phyloP scores from a whole-genome alignment of 345 rosid genomes.

The Melaleuca quinquenervia region DNA sequence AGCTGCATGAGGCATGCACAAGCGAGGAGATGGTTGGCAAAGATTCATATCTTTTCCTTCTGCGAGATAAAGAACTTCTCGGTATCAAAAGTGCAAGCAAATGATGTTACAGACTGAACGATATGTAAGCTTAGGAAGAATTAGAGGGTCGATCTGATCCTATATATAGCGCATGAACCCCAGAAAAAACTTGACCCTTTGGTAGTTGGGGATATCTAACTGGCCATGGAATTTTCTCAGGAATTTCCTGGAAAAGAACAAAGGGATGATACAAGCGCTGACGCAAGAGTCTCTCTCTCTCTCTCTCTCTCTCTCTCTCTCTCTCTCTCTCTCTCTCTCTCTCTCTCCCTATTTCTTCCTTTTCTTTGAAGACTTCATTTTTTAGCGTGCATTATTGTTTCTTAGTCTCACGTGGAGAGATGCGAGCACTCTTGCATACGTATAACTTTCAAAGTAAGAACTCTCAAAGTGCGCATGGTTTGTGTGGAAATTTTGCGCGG shows the following conservation, averaged over 20 bases:
- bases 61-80: not conserved
- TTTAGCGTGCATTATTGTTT: not conserved
- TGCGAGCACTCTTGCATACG: not conserved
- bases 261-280: not conserved
- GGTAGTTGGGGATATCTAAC: not conserved
- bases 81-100: not conserved
- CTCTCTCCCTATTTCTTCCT: not conserved
- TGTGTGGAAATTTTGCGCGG: not conserved
- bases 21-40: not conserved
- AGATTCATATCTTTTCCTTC: not conserved
- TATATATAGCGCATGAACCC: not conserved
- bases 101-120: not conserved
- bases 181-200: not conserved
- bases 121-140: not conserved
- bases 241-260: constrained; percentile 6
- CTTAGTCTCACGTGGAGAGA: not conserved
- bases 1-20: constrained; percentile 6
- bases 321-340: not conserved
- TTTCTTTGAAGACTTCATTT: not conserved
- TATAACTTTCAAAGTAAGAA: not conserved
- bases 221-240: not conserved
- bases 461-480: not conserved
- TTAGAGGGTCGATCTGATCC: not conserved
- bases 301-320: not conserved
- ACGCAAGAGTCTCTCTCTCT: not conserved